Percentiles rank a stretch among this genome's conserved stretches.
Evolutionary conservation across 352 stramenopile genomes (phyloP).

Genomic region (Globisporangium splendens): DNA sequence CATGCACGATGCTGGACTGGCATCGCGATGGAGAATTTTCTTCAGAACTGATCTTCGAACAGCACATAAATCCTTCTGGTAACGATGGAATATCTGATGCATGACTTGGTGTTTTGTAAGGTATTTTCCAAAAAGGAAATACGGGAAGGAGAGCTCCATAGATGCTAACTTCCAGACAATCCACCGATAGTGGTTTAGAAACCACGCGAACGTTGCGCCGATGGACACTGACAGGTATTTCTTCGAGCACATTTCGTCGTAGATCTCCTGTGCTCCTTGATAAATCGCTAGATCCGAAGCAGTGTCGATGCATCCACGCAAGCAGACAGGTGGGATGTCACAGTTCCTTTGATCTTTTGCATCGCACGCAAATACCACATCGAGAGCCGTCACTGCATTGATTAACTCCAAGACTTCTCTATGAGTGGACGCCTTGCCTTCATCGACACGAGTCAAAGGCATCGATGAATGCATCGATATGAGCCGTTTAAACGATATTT

Average conservation of each 20-base stretch:
- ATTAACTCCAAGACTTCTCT: constrained; percentile 27
- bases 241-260: constrained; percentile 26
- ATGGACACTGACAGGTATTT: constrained; percentile 24
- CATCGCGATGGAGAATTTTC: constrained; percentile 65
- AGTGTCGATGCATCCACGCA: constrained; percentile 9
- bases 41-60: constrained; percentile 57
- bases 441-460: constrained; percentile 5
- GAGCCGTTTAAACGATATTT: constrained; percentile 35
- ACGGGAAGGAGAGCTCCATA: constrained; percentile 47
- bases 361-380: constrained; percentile 24
- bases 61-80: constrained; percentile 48
- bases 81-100: constrained; percentile 47
- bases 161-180: constrained; percentile 66
- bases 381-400: constrained; percentile 24
- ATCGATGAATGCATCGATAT: constrained; percentile 10
- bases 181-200: constrained; percentile 74
- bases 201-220: constrained; percentile 50
- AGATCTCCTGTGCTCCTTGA: constrained; percentile 28
- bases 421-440: background rate
- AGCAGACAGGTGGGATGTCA: background rate
- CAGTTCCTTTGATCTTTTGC: background rate
- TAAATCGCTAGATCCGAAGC: constrained; percentile 14
- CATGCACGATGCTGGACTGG: constrained; percentile 61
- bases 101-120: constrained; percentile 55
- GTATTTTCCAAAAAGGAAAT: constrained; percentile 52